phyloP scores from a whole-genome alignment of 257 asterid genomes.

The Solanum appendiculatum region DNA sequence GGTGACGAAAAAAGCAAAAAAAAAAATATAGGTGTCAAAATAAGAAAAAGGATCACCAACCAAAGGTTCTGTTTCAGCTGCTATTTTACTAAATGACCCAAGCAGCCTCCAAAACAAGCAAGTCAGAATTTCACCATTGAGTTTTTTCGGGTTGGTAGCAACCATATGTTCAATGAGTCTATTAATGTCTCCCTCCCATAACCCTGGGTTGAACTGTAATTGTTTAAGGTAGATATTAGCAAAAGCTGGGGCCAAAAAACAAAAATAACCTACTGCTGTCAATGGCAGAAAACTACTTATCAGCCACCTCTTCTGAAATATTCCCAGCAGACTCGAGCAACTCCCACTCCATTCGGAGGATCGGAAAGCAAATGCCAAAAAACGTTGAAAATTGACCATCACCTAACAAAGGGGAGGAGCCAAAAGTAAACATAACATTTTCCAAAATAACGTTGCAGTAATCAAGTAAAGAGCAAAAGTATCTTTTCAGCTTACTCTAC shows the following conservation, averaged over 20 bases:
- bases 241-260: neutral
- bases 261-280: neutral
- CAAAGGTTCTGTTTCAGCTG: constrained; percentile 36
- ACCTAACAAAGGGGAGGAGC: neutral
- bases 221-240: constrained; percentile 6
- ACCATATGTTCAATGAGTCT: constrained; percentile 37
- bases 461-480: neutral
- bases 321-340: constrained; percentile 34
- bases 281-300: neutral
- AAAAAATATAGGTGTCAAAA: neutral
- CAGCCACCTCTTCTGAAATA: neutral
- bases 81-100: constrained; percentile 39
- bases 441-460: neutral
- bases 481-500: neutral
- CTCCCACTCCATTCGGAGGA: constrained; percentile 61
- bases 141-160: constrained; percentile 25
- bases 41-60: constrained; percentile 25
- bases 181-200: constrained; percentile 38
- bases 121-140: constrained; percentile 53
- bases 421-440: neutral
- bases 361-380: constrained; percentile 45
- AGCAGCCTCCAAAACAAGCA: constrained; percentile 54
- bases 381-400: constrained; percentile 24
- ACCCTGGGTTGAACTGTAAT: constrained; percentile 37
- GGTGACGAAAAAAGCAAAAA: neutral